Base-by-base conservation (phyloP, 768 basidiomycete genomes). In the Boletus huronensis region DNA sequence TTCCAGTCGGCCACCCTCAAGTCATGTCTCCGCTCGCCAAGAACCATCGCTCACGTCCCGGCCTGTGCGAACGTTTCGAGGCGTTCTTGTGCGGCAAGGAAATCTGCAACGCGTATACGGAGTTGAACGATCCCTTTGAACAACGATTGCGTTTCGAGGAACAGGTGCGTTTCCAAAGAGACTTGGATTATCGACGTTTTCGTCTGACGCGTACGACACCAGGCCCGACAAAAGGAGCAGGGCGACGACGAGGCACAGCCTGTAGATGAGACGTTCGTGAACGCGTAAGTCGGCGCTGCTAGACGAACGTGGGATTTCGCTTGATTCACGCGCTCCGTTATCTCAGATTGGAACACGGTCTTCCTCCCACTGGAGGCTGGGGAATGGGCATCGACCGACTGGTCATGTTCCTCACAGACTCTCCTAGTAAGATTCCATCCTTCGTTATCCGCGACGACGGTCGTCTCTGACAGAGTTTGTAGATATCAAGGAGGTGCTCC, bases 1-100 rank as follows among this genome's bases (percentile, higher is more conserved):
- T 53, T 16, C 9, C 61, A 88, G 94, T 96, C 58, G 97, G 97
- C 29, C 97, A 98, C 74, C 97, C 97, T 16, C 95, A 98, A 77
- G 93, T 98, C 61, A 99, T 99, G 97, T 98, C 96, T 0, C 97
- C 97, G 3, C 85, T 99, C 34, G 97, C 97, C 72, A 99, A 99
- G 78, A 92, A 90, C 83, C 95, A 98, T 72, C 91, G 97, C 59
- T 91, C 90, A n/a, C 85, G 92, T 39, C 92, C 94, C 0, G 97
- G 97, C 36, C 81, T 99, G 25, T 98, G 97, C 73, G 97, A 99
- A 72, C 93, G 97, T 17, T 99, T 99, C 76, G 97, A 99, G 72
- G 93, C 85, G 9, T 99, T 99, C 82, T 82, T 99, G 81, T 96
- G 93, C 50, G 93, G 93, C 55, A 95, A 97, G 80, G 96, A 98